Percentiles rank a stretch among this genome's conserved stretches.
Evolutionary conservation across 106 monocot species (phyloP).

Genomic region (Posidonia australis): DNA sequence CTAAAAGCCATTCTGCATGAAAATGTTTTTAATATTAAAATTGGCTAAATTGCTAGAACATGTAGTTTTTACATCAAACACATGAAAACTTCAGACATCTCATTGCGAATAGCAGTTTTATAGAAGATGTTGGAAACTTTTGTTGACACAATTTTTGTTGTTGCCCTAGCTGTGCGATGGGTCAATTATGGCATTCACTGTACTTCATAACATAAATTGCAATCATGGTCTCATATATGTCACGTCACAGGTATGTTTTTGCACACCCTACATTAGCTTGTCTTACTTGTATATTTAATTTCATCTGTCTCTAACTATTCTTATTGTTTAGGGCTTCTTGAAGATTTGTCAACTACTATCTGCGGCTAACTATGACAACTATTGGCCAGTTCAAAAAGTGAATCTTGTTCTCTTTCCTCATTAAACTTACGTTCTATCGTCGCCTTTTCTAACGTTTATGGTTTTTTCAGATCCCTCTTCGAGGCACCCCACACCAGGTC

Average conservation of each 20-base stretch:
- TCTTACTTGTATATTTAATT: neutral
- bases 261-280: neutral
- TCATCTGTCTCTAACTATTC: neutral
- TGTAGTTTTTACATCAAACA: no score
- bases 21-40: neutral
- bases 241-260: slow-evolving; percentile 68
- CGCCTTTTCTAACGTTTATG: neutral
- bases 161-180: slow-evolving; percentile 72
- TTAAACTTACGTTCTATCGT: neutral
- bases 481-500: slow-evolving; percentile 89
- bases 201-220: slow-evolving; percentile 96
- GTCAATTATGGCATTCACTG: slow-evolving; percentile 68
- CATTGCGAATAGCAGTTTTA: no score
- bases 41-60: no score
- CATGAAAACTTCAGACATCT: no score
- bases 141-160: neutral
- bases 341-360: slow-evolving; percentile 95
- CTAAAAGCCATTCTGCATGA: neutral
- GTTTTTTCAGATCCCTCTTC: slow-evolving; percentile 69
- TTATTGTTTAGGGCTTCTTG: slow-evolving; percentile 50
- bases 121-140: neutral
- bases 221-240: slow-evolving; percentile 95
- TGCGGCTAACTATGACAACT: slow-evolving; percentile 71
- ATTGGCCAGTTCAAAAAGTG: slow-evolving; percentile 96
- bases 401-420: neutral